These are phyloP conservation scores for Teratosphaeria epicoccoides DNA, from an alignment of 2,329 filamentous ascomycete species.

Conservation along the genomic window DNA sequence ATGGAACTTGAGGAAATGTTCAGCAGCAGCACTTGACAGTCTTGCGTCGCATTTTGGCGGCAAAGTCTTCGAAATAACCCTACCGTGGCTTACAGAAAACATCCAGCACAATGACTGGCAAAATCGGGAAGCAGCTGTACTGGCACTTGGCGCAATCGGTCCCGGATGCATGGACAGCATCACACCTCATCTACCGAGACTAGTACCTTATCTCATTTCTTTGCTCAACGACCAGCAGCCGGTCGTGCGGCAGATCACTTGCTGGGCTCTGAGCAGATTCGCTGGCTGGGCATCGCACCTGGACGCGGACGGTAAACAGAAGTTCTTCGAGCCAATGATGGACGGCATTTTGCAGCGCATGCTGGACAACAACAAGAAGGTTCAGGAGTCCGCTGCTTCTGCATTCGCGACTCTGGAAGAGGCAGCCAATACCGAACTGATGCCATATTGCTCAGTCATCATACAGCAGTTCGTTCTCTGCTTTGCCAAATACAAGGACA, in stretches of 20 bases:
- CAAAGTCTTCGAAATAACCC: slow-evolving; percentile 78
- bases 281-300: slow-evolving; percentile 83
- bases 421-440: slow-evolving; percentile 69
- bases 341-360: slow-evolving; percentile 88
- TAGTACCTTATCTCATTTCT: slow-evolving; percentile 82
- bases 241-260: slow-evolving; percentile 91
- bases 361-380: slow-evolving; percentile 95
- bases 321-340: slow-evolving; percentile 93
- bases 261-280: slow-evolving; percentile 92
- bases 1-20: slow-evolving; percentile 96
- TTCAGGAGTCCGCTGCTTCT: slow-evolving; percentile 91
- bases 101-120: slow-evolving; percentile 84
- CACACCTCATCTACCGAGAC: slow-evolving; percentile 76
- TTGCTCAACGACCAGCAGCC: slow-evolving; percentile 77
- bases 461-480: slow-evolving; percentile 85
- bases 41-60: slow-evolving; percentile 84
- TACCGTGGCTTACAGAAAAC: slow-evolving; percentile 86
- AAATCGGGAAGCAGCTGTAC: slow-evolving; percentile 82
- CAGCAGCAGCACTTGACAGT: slow-evolving; percentile 86
- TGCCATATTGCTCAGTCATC: slow-evolving; percentile 81
- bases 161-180: slow-evolving; percentile 89
- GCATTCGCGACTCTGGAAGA: slow-evolving; percentile 95
- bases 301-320: slow-evolving; percentile 54
- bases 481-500: slow-evolving; percentile 92
- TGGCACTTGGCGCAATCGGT: slow-evolving; percentile 87